These are phyloP conservation scores for Mycothermus thermophilus DNA, from an alignment of 495 filamentous ascomycete species.

Conservation along the genomic window DNA sequence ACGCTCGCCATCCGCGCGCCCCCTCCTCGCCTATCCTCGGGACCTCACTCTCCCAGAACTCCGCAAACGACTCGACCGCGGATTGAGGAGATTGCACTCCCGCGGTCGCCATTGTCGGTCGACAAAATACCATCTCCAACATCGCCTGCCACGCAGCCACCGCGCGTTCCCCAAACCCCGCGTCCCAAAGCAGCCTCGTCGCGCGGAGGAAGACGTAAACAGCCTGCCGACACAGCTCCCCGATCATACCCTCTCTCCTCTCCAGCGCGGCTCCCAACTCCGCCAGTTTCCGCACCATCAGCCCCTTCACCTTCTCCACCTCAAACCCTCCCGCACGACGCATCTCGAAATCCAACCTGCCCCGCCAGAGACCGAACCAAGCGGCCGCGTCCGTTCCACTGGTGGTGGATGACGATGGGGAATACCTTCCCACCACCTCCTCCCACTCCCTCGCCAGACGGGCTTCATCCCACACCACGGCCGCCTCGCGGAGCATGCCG, in stretches of 20 bases:
- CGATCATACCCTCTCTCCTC: slow-evolving; percentile 8
- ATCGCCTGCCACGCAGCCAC: slow-evolving; percentile 72
- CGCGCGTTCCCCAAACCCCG: slow-evolving; percentile 67
- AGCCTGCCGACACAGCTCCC: slow-evolving; percentile 32
- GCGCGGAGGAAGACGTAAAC: slow-evolving; percentile 62
- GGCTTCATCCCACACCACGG: slow-evolving; percentile 54
- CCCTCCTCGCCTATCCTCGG: slow-evolving; percentile 62
- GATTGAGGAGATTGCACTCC: slow-evolving; percentile 10
- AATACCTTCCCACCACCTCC: no score
- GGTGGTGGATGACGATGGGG: slow-evolving; percentile 28
- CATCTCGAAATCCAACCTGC: slow-evolving; percentile 64
- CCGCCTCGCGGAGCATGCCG: slow-evolving; percentile 57
- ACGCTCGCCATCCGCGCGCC: slow-evolving; percentile 56
- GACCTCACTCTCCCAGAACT: slow-evolving; percentile 82
- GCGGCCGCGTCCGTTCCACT: slow-evolving; percentile 37
- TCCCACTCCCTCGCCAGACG: slow-evolving; percentile 52
- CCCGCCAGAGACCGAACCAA: slow-evolving; percentile 54
- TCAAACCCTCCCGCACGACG: slow-evolving; percentile 51
- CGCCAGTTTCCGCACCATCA: slow-evolving; percentile 44
- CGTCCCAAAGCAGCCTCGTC: slow-evolving; percentile 59
- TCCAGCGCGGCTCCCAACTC: slow-evolving; percentile 27
- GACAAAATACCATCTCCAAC: slow-evolving; percentile 59
- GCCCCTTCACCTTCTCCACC: slow-evolving; percentile 46
- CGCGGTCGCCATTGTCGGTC: slow-evolving; percentile 26
- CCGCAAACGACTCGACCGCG: slow-evolving; percentile 37